Base-by-base conservation (phyloP, 176 grass and related monocot species). In the Carex littledalei region DNA sequence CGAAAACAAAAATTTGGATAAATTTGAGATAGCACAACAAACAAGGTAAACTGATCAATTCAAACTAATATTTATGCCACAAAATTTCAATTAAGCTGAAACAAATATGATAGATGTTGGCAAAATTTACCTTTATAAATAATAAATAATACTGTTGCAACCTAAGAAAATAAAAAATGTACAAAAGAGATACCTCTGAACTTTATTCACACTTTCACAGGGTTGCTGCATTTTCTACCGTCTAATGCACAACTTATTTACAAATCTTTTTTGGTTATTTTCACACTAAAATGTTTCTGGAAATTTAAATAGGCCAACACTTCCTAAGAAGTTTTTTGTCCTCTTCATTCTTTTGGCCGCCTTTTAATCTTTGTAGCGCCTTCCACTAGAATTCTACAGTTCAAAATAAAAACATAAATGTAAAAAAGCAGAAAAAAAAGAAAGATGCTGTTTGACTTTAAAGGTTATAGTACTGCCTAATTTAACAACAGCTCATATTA, bases 171-270 rank as follows among this genome's bases (percentile, higher is more conserved):
- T 12, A 45, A 71, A 72, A 45, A 64, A 82, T 82, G 60, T 82
- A 64, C 57, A 82, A 58, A 82, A 63, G 60, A 63, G 37, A 60
- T 82, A n/a, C 80, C 14, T 16, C 58, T 82, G 57, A 63, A 45
- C 10, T 66, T 82, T 82, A 82, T 82, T 82, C 39, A 75, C 57
- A 63, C 39, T 72, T 72, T 71, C 68, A 71, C 35, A 41, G 39
- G 68, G 71, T 75, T 75, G 71, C 71, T 74, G 70, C 71, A 75
- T 75, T 53, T 52, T 75, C 71, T 75, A 75, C 71, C 14, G 54
- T 81, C 54, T 81, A 81, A 81, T 81, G 79, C 79, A 81, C 79
- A 81, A 81, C 34, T 81, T 64, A 81, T 64, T 64, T 81, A 81
- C 79, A 81, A 5, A 45, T 10, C 7, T 62, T 37, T 81, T 81